Percentiles rank a stretch among this genome's conserved stretches.
phyloP scores from a whole-genome alignment of 1,284 basidiomycete genomes.

The Crepidotus sp. region DNA sequence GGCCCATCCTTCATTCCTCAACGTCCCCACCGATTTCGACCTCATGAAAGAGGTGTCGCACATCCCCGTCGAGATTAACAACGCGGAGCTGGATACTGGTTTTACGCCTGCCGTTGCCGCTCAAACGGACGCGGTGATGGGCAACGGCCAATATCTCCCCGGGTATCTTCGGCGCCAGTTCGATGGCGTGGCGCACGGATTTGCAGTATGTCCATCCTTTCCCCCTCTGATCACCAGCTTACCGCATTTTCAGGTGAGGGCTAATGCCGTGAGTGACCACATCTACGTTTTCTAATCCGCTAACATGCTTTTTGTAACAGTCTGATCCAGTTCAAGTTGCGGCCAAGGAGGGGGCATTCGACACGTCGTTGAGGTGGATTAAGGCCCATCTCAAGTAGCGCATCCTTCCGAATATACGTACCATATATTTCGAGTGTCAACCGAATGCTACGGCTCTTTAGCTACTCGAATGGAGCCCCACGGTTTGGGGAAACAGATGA shows the following conservation, averaged over 20 bases:
- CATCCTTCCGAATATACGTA: neutral
- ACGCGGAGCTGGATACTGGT: constrained; percentile 17
- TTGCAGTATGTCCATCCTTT: constrained; percentile 27
- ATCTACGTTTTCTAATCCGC: no score
- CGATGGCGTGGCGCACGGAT: constrained; percentile 41
- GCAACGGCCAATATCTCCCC: constrained; percentile 15
- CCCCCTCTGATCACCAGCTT: neutral
- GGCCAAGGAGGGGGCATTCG: constrained; percentile 19
- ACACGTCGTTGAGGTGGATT: constrained; percentile 17
- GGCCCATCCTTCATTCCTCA: constrained; percentile 30
- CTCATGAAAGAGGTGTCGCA: constrained; percentile 18
- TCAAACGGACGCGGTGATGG: constrained; percentile 16
- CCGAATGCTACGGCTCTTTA: no score
- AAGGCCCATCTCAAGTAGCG: constrained; percentile 11
- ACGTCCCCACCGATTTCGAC: constrained; percentile 31
- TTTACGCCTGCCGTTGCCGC: constrained; percentile 17
- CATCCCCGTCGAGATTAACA: constrained; percentile 20
- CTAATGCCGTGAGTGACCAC: constrained; percentile 1
- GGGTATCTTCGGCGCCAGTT: constrained; percentile 34
- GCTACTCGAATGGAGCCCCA: neutral
- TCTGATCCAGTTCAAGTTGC: constrained; percentile 19
- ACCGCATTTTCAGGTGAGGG: neutral
- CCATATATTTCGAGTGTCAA: neutral
- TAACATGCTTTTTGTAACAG: neutral
- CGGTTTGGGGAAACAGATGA: neutral